Conservation (phyloP, 345 rosid genomes). For the Bruguiera sexangula region DNA sequence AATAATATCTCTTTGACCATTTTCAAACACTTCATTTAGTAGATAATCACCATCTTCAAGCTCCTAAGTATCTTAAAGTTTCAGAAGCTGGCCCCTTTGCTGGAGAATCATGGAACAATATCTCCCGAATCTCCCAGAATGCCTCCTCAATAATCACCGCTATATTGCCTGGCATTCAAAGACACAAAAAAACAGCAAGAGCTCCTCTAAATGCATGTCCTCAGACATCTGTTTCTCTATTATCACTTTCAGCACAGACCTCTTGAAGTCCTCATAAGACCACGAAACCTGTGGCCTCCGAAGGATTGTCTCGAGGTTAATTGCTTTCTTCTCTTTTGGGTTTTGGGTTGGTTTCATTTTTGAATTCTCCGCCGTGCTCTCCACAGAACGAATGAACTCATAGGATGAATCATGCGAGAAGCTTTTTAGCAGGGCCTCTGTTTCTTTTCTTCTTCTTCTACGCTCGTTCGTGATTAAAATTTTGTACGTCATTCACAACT, state of each 20-base stretch:
- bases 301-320: background rate
- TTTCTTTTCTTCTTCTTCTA: slow-evolving; percentile 7
- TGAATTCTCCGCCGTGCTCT: background rate
- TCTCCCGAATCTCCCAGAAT: slow-evolving; percentile 51
- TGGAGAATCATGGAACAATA: slow-evolving; percentile 35
- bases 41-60: background rate
- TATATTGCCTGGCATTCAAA: slow-evolving; percentile 44
- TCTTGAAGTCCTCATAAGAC: slow-evolving; percentile 55
- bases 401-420: slow-evolving; percentile 20
- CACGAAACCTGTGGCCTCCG: slow-evolving; percentile 16
- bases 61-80: background rate
- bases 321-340: slow-evolving; percentile 4
- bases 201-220: slow-evolving; percentile 43
- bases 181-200: slow-evolving; percentile 46
- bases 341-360: background rate
- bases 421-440: slow-evolving; percentile 24
- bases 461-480: too few relatives aligned
- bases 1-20: too few relatives aligned
- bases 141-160: slow-evolving; percentile 45
- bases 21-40: too few relatives aligned
- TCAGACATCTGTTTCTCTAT: slow-evolving; percentile 44
- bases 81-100: background rate
- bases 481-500: too few relatives aligned
- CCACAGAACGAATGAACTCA: slow-evolving; percentile 12
- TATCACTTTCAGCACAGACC: slow-evolving; percentile 60